phyloP scores from a whole-genome alignment of 805 yeast genomes.

The Ogataea nitratoaversa region DNA sequence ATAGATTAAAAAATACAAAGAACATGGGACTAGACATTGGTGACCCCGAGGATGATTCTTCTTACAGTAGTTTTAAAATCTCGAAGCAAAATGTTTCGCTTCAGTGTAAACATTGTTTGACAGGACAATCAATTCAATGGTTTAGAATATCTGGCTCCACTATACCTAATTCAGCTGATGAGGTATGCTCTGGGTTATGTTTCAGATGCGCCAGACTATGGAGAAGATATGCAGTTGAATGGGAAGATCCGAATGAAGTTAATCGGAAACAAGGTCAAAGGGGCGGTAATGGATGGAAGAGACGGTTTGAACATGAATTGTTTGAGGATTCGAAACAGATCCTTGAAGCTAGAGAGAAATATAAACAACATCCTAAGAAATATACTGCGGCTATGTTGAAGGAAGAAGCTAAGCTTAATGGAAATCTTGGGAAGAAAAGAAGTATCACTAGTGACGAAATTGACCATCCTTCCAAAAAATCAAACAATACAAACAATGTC shows the following conservation, averaged over 20 bases:
- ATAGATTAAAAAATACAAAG: slow-evolving; percentile 41
- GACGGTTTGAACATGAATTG: slow-evolving; percentile 62
- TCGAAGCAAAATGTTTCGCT: slow-evolving; percentile 37
- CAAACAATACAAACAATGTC: too few species aligned
- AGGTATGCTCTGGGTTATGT: slow-evolving; percentile 61
- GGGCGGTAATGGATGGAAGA: slow-evolving; percentile 53
- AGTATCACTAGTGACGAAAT: neutral
- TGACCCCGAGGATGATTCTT: slow-evolving; percentile 66
- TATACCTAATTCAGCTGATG: slow-evolving; percentile 31
- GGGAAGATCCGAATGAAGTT: slow-evolving; percentile 78
- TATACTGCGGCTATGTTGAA: slow-evolving; percentile 1
- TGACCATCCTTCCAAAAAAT: slow-evolving; percentile 1
- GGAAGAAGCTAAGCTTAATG: neutral
- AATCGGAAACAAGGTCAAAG: slow-evolving; percentile 41
- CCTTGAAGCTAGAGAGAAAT: slow-evolving; percentile 42
- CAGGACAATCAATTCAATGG: slow-evolving; percentile 59
- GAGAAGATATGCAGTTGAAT: slow-evolving; percentile 82
- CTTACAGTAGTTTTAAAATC: slow-evolving; percentile 56
- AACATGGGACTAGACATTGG: slow-evolving; percentile 41
- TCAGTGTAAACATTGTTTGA: slow-evolving; percentile 69
- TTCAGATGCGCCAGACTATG: slow-evolving; percentile 84
- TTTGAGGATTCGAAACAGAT: slow-evolving; percentile 58
- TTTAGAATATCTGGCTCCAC: slow-evolving; percentile 62
- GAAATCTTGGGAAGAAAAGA: neutral
- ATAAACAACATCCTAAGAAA: slow-evolving; percentile 21